A percentile compares a stretch with the other conserved stretches of the same genome.
Conservation (phyloP, 129 eudicot genomes). For the Scalesia atractyloides region DNA sequence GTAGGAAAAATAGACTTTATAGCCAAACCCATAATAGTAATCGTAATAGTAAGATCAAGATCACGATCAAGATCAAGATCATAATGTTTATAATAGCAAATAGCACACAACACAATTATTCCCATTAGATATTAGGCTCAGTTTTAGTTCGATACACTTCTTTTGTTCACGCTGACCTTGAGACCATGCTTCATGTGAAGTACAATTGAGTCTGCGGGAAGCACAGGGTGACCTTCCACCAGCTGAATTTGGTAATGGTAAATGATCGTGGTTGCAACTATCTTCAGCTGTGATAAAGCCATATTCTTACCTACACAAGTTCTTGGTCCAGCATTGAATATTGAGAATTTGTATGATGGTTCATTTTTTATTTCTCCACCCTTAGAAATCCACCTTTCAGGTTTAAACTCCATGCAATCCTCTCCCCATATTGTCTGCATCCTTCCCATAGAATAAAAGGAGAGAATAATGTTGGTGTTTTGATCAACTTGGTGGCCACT, state of each 20-base stretch:
- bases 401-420: constrained; percentile 52
- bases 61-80: too few relatives aligned
- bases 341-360: constrained; percentile 53
- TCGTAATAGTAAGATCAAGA: too few relatives aligned
- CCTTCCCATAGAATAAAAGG: constrained; percentile 50
- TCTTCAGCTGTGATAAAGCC: constrained; percentile 49
- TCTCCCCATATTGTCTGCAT: constrained; percentile 59
- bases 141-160: not conserved
- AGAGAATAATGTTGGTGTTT: constrained; percentile 31
- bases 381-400: too few relatives aligned
- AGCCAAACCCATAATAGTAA: too few relatives aligned
- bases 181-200: constrained; percentile 54
- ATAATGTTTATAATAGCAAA: too few relatives aligned
- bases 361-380: too few relatives aligned
- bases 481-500: constrained; percentile 45
- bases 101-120: too few relatives aligned
- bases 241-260: constrained; percentile 38
- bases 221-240: constrained; percentile 37
- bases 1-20: too few relatives aligned
- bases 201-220: constrained; percentile 36
- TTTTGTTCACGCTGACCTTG: constrained; percentile 34
- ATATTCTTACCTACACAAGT: constrained; percentile 59
- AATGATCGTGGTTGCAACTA: constrained; percentile 38
- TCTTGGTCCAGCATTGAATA: constrained; percentile 59
- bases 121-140: too few relatives aligned